These are phyloP conservation scores for Coniochaeta sp. DNA, from an alignment of 2,329 filamentous ascomycete species.

Conservation along the genomic window DNA sequence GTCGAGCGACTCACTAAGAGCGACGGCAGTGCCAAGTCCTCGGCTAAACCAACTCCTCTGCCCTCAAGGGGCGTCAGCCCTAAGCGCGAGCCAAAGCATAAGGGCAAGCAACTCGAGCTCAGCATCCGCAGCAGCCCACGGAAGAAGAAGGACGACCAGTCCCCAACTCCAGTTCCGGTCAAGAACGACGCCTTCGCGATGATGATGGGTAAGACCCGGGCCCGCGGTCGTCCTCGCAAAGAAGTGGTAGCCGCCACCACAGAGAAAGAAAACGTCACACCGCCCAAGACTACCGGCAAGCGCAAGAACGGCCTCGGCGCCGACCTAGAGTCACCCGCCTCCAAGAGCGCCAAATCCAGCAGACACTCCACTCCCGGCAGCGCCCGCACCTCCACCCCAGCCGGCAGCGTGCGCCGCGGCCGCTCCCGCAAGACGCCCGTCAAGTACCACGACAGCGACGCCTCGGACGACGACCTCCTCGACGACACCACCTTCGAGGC, in stretches of 20 bases:
- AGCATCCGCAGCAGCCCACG: conserved; percentile 29
- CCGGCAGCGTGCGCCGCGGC: conserved; percentile 34
- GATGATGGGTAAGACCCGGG: conserved; percentile 37
- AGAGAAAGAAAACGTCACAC: conserved; percentile 21
- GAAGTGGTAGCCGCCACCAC: conserved; percentile 9
- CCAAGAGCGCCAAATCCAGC: conserved; percentile 70
- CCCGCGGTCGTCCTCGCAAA: conserved; percentile 8
- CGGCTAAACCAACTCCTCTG: conserved; percentile 23
- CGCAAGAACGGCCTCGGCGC: conserved; percentile 26
- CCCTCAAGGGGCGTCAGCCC: conserved; percentile 31
- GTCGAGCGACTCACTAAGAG: conserved; percentile 53
- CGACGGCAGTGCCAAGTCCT: conserved; percentile 34
- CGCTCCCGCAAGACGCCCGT: conserved; percentile 41
- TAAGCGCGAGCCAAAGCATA: conserved; percentile 10
- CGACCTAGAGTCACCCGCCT: conserved; percentile 23
- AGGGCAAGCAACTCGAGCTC: conserved; percentile 18
- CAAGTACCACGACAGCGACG: conserved; percentile 49
- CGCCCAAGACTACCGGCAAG: conserved; percentile 19
- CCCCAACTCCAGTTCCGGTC: conserved; percentile 15
- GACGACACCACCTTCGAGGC: conserved; percentile 82
- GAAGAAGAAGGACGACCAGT: conserved; percentile 9
- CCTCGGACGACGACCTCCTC: conserved; percentile 54
- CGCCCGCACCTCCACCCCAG: conserved; percentile 47
- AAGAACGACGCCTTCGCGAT: conserved; percentile 43
- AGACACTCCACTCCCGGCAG: conserved; percentile 66